Evolutionary conservation across 2,329 filamentous ascomycete genomes (phyloP), one percentile per base, ranked within the genome.

Genomic region (Microsporum ferrugineum): DNA sequence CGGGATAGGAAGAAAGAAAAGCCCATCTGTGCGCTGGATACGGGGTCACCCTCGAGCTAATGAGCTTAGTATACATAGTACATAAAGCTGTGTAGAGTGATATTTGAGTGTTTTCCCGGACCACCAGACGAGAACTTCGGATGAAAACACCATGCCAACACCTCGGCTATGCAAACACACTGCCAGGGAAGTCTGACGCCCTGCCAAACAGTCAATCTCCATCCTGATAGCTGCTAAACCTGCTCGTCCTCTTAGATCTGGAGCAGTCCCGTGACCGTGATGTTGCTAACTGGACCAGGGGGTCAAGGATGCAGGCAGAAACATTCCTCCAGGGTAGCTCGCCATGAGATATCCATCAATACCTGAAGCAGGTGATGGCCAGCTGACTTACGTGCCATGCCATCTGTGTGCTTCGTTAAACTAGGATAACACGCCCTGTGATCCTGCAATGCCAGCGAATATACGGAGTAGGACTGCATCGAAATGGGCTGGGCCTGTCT

Each of bases 381-480:
- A 55, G 51, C 51, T 55, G 51, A 55, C 51, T 36, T 23, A 12
- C 29, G 3, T 34, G 29, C 14, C 29, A 31, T 17, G 31, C 8
- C 10, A n/a, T 34, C 10, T 29, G 36, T 34, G n/a, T 2, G 33
- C 29, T 2, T 43, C 12, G 39, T n/a, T n/a, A n/a, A n/a, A 43
- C 39, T 43, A n/a, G n/a, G n/a, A 23, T 23, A 23, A 23, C 39
- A 43, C 39, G 14, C 39, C 31, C 29, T 55, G 51, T 23, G 51
- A 55, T 55, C 51, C 51, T 55, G 51, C 51, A 31, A 55, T 55
- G 51, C 51, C 45, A 51, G 23, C 27, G 27, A 51, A 51, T 51
- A 51, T 49, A 45, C 8, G 38, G 8, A 7, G 5, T 29, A 29
- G 3, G 27, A 51, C 27, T 12, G 7, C 23, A 31, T 43, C 39